Evolutionary conservation across 768 basidiomycete species (phyloP).

Genomic region (Lactarius quietus): DNA sequence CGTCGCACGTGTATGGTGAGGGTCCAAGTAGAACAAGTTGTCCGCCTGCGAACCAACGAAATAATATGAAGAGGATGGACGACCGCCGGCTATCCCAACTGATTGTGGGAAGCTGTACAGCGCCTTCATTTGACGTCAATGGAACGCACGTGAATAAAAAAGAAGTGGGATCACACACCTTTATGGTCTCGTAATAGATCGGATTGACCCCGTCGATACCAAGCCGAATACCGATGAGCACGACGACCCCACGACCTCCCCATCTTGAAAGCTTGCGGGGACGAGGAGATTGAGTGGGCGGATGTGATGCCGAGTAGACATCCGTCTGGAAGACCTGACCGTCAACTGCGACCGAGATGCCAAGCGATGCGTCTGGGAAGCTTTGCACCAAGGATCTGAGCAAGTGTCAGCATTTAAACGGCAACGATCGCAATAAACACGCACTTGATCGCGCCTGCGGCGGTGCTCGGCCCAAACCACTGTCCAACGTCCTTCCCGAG

Average conservation of each 20-base stretch:
- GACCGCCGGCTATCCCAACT: constrained; percentile 93
- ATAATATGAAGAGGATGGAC: constrained; percentile 97
- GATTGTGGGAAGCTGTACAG: constrained; percentile 93
- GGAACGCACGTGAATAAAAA: neutral
- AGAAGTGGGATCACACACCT: constrained; percentile 40
- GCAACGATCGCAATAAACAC: constrained; percentile 5
- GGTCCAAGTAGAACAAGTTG: constrained; percentile 79
- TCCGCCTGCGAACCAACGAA: constrained; percentile 93
- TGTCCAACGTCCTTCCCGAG: constrained; percentile 93
- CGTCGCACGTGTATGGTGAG: constrained; percentile 73
- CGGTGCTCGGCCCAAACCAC: constrained; percentile 98
- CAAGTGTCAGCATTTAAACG: neutral
- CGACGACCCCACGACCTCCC: constrained; percentile 82
- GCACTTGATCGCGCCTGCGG: constrained; percentile 94
- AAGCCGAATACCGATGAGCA: constrained; percentile 81
- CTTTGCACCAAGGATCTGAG: constrained; percentile 67
- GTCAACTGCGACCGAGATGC: constrained; percentile 81
- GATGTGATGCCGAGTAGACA: constrained; percentile 71
- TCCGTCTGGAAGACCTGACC: constrained; percentile 80
- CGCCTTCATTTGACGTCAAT: constrained; percentile 43
- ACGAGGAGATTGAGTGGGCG: constrained; percentile 32
- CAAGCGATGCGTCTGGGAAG: constrained; percentile 77
- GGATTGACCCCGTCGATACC: constrained; percentile 95
- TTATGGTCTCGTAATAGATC: constrained; percentile 85
- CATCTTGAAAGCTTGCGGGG: constrained; percentile 41